Conservation (phyloP, 441 rosid genomes). For the Populus tomentosa region DNA sequence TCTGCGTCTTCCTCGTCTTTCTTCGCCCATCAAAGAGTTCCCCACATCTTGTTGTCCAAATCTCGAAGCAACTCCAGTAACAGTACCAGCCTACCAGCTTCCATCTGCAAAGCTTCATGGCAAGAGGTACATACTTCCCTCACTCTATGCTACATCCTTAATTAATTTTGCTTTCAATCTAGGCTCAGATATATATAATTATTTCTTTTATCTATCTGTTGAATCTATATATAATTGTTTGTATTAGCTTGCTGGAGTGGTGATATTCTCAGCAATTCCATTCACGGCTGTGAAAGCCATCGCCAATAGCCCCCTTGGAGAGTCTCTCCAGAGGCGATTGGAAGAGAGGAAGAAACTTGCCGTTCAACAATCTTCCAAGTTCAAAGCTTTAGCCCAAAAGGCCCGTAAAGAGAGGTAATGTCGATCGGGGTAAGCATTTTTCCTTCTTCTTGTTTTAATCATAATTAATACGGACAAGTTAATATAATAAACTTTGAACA, state of each 20-base stretch:
- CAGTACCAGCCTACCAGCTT: constrained; percentile 16
- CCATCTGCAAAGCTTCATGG: constrained; percentile 63
- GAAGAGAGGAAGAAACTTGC: constrained; percentile 68
- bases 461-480: neutral
- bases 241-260: constrained; percentile 72
- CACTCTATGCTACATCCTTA: neutral
- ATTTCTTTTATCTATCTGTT: neutral
- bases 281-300: constrained; percentile 89
- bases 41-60: neutral
- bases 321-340: constrained; percentile 57
- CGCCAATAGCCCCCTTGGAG: constrained; percentile 82
- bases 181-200: neutral
- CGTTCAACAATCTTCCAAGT: constrained; percentile 42
- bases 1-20: constrained; percentile 29
- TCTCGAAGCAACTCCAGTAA: constrained; percentile 10
- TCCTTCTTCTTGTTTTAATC: neutral
- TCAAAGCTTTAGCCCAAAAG: constrained; percentile 55
- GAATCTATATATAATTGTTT: neutral
- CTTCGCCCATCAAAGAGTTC: constrained; percentile 1
- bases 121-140: constrained; percentile 50
- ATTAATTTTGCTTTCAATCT: neutral
- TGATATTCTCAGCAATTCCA: constrained; percentile 85
- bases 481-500: neutral
- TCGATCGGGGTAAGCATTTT: neutral
- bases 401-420: constrained; percentile 75